Evolutionary conservation across 176 grass and related monocot species (phyloP).

Genomic region (Oryza australiensis): DNA sequence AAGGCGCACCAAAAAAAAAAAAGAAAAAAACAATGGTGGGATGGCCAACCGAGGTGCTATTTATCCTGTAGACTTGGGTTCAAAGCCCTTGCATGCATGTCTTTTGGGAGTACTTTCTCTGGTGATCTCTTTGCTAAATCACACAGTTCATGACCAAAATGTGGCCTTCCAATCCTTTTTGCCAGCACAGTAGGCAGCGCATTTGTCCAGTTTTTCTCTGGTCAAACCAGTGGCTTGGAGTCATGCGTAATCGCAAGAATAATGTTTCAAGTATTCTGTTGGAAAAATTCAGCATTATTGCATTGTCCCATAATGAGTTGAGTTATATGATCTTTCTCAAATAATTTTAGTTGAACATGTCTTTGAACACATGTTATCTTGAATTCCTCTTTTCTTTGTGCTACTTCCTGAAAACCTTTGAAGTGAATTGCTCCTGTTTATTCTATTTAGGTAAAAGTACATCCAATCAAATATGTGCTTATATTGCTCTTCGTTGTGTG

Average conservation of each 20-base stretch:
- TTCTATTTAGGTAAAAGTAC: slow-evolving; percentile 17
- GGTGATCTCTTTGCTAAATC: too few relatives aligned
- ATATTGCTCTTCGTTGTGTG: slow-evolving; percentile 30
- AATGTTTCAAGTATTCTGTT: slow-evolving; percentile 23
- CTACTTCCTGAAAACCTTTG: slow-evolving; percentile 10
- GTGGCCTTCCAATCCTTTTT: neutral
- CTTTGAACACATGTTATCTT: slow-evolving; percentile 1
- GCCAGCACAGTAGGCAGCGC: neutral
- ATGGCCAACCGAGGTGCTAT: too few relatives aligned
- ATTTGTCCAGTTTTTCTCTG: neutral
- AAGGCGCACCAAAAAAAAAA: too few relatives aligned
- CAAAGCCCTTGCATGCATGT: too few relatives aligned
- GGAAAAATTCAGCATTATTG: slow-evolving; percentile 3
- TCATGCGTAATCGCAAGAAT: neutral
- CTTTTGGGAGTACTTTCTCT: too few relatives aligned
- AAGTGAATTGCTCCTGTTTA: slow-evolving; percentile 13
- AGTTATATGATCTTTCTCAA: slow-evolving; percentile 6
- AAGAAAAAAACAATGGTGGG: too few relatives aligned
- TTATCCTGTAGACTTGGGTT: too few relatives aligned
- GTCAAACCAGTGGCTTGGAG: neutral
- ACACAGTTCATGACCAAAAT: neutral
- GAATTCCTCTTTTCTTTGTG: slow-evolving; percentile 17
- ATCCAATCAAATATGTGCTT: slow-evolving; percentile 18
- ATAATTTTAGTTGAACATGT: slow-evolving; percentile 10
- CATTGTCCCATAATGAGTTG: neutral